Base-by-base conservation (phyloP, 1,284 basidiomycete species). In the Trichosporon faecale region DNA sequence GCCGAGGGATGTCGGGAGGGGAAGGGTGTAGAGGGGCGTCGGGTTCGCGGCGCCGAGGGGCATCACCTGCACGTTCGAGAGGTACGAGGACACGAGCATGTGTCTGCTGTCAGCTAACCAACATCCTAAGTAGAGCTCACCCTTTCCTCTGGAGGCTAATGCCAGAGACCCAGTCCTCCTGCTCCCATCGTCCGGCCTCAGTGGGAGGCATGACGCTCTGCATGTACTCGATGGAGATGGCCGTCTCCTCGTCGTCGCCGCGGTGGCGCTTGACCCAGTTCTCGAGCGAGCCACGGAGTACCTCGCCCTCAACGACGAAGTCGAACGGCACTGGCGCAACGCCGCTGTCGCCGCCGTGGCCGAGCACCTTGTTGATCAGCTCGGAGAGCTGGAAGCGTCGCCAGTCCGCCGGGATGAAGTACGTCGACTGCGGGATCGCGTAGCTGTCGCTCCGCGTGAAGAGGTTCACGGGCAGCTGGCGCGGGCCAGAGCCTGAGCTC, bases 331-430 rank as follows among this genome's bases (percentile, higher is more conserved):
- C 86, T 0, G 93, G 89, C 66, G 88, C 87, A n/a, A 73, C 66
- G 1, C 78, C 77, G 46, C 71, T 65, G 27, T 77, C 77, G 11
- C 72, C 44, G 11, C 70, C 72, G 12, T 94, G 88, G 0, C 88
- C 87, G 18, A 99, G 86, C 1, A 96, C 92, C 79, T 97, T 96
- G 86, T 99, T 99, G 75, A 99, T 91, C 64, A 98, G 90, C 74
- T 98, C 95, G 0, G 95, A 98, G n/a, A 99, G 91, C 79, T 98
- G 96, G 80, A 92, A 97, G 18, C 95, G 90, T 69, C 88, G 89
- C 95, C 95, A 99, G 81, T 89, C 86, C 1, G 90, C 86, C 0
- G 96, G 96, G 27, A 99, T 91, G 89, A 98, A 91, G 82, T 95
- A 98, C 78, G 94, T 95, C 80, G 94, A 92, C 0, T 90, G 86